These are phyloP conservation scores for Arthrobotrys entomopaga DNA, from an alignment of 2,329 filamentous ascomycete genomes.

Conservation along the genomic window DNA sequence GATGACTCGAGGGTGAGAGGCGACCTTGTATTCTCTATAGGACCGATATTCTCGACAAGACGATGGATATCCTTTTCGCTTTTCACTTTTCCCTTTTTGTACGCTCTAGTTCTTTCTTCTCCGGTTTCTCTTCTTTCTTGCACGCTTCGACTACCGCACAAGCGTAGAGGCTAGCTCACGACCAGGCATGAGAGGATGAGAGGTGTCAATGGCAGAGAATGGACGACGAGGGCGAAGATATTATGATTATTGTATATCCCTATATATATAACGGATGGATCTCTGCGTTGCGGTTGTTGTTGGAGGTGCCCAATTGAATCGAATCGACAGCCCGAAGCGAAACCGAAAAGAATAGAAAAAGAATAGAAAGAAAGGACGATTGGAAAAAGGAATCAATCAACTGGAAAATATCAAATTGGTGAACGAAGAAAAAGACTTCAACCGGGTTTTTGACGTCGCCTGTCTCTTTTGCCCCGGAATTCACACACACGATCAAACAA, in stretches of 20 bases:
- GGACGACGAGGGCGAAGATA: not conserved
- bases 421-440: slow-evolving; percentile 1
- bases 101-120: not conserved
- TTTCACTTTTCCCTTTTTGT: not conserved
- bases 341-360: too few species aligned
- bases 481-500: not conserved
- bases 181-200: slow-evolving; percentile 39
- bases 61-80: not conserved
- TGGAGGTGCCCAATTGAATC: slow-evolving; percentile 32
- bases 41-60: slow-evolving; percentile 10
- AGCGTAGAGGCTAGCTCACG: slow-evolving; percentile 32
- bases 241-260: too few species aligned
- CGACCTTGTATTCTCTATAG: slow-evolving; percentile 15
- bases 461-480: slow-evolving; percentile 10
- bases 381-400: slow-evolving; percentile 18
- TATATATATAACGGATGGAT: too few species aligned
- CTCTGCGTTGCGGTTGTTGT: slow-evolving; percentile 52
- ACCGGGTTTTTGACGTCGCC: slow-evolving; percentile 26
- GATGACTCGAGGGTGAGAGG: slow-evolving; percentile 10
- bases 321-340: slow-evolving; percentile 7
- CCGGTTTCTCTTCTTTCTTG: slow-evolving; percentile 4
- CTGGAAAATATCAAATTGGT: too few species aligned
- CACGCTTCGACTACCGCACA: slow-evolving; percentile 29
- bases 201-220: not conserved
- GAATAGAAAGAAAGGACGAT: not conserved